Evolutionary conservation across 352 stramenopile genomes (phyloP).

Genomic region (Globisporangium perplexum): DNA sequence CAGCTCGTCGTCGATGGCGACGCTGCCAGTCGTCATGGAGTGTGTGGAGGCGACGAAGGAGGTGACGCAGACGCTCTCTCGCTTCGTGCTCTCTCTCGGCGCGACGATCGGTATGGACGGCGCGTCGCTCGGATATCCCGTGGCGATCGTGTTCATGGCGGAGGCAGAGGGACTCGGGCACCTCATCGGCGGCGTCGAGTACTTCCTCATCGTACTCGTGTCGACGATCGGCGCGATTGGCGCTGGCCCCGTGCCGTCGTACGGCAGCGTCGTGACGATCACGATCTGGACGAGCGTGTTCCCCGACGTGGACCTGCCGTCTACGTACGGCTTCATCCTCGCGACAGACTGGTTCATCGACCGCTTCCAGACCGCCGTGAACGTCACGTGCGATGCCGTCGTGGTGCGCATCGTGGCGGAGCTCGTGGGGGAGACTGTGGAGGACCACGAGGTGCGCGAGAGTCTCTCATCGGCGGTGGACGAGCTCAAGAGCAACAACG

Average conservation of each 20-base stretch:
- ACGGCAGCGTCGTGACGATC: constrained; percentile 18
- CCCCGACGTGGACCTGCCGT: constrained; percentile 20
- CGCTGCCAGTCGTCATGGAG: constrained; percentile 27
- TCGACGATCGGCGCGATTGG: constrained; percentile 20
- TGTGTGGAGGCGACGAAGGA: constrained; percentile 61
- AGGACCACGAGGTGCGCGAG: not conserved
- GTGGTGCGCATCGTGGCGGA: constrained; percentile 50
- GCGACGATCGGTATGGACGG: constrained; percentile 44
- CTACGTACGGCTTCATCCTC: constrained; percentile 47
- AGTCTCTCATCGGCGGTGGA: not conserved
- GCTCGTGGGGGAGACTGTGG: not conserved
- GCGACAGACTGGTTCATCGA: constrained; percentile 61
- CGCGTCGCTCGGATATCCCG: constrained; percentile 19
- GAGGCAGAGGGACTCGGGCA: constrained; percentile 18
- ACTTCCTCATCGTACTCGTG: constrained; percentile 22
- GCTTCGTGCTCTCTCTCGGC: constrained; percentile 54
- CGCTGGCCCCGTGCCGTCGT: constrained; percentile 13
- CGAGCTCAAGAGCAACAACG: not conserved
- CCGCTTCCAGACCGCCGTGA: constrained; percentile 47
- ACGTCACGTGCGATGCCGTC: constrained; percentile 54
- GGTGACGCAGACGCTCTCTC: constrained; percentile 45
- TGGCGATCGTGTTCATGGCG: constrained; percentile 32
- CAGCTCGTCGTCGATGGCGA: constrained; percentile 23
- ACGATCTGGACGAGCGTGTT: constrained; percentile 26
- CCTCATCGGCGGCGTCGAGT: constrained; percentile 14